Conservation (phyloP, 805 yeast species). For the Kuraishia molischiana region DNA sequence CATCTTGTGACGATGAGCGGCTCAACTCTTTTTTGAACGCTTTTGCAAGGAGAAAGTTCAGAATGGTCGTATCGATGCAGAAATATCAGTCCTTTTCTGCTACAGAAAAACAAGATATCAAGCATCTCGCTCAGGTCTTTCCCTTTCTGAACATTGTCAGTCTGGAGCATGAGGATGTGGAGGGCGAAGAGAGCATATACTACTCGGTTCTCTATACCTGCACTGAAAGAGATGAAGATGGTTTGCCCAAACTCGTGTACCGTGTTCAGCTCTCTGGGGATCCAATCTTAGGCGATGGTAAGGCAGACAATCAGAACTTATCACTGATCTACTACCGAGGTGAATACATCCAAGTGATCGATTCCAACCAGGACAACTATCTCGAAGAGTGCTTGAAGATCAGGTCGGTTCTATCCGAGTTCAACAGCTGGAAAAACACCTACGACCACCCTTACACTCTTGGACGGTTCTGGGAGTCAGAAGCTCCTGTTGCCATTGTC, state of each 20-base stretch:
- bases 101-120: conserved; percentile 61
- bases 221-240: conserved; percentile 39
- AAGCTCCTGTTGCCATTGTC: conserved; percentile 73
- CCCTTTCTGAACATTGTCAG: conserved; percentile 56
- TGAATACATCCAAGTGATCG: conserved; percentile 89
- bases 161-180: conserved; percentile 36
- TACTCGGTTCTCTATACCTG: conserved; percentile 69
- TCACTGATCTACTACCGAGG: conserved; percentile 84
- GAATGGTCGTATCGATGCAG: conserved; percentile 82
- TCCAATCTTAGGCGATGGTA: conserved; percentile 95
- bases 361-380: conserved; percentile 95
- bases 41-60: conserved; percentile 74
- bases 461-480: conserved; percentile 33
- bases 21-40: conserved; percentile 56
- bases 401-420: conserved; percentile 79
- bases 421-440: conserved; percentile 53
- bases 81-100: conserved; percentile 55
- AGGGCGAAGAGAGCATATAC: conserved; percentile 28
- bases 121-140: conserved; percentile 56
- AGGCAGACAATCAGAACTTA: conserved; percentile 91
- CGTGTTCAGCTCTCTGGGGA: conserved; percentile 80
- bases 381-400: conserved; percentile 90
- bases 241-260: conserved; percentile 37
- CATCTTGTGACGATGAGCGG: conserved; percentile 37
- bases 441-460: conserved; percentile 44